Evolutionary conservation across 2,329 filamentous ascomycete genomes (phyloP), one percentile per base, ranked within the genome.

Genomic region (Sordariomycetes sp.): DNA sequence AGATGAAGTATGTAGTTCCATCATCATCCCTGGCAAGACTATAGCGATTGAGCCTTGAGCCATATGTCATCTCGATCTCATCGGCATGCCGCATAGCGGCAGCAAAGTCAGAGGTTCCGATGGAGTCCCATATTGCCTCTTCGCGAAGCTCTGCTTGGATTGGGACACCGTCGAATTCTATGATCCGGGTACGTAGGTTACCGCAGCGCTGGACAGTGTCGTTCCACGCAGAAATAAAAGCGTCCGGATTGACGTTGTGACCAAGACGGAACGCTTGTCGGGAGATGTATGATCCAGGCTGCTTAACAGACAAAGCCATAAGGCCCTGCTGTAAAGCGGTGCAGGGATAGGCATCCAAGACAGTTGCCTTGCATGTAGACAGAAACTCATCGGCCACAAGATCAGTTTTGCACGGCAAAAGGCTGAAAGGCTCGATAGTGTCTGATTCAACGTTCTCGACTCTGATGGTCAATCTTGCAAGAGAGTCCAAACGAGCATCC

Each of bases 251-350:
- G 3, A 41, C 30, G 20, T 34, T 12, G 11, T 19, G 14, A 4
- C 14, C 23, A 34, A 34, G 18, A 12, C 5, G 21, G 24, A 34
- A 34, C n/a, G 14, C 21, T 11, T 19, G 20, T 24, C 28, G 27
- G 12, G 32, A 15, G 17, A 34, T 28, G 30, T 49, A 49, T n/a
- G 39, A 40, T 2, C 46, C 44, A 0, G 43, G 38, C 4, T 43
- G 40, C 18, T 46, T 48, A 3, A 41, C 40, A 9, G 45, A 44
- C 14, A 48, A 39, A 6, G 44, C 46, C 30, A 64, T 47, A 2
- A 64, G 48, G 6, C 55, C 57, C 39, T 58, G 55, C 32, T 64
- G 60, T 3, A 63, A 45, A 4, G 53, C 45, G 6, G 55, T 56
- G 40, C 54, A 57, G 7, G 59, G 60, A 30, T 56, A 61, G 3